Evolutionary conservation across 2,329 filamentous ascomycete species (phyloP).

Genomic region (Diaporthe sp.): DNA sequence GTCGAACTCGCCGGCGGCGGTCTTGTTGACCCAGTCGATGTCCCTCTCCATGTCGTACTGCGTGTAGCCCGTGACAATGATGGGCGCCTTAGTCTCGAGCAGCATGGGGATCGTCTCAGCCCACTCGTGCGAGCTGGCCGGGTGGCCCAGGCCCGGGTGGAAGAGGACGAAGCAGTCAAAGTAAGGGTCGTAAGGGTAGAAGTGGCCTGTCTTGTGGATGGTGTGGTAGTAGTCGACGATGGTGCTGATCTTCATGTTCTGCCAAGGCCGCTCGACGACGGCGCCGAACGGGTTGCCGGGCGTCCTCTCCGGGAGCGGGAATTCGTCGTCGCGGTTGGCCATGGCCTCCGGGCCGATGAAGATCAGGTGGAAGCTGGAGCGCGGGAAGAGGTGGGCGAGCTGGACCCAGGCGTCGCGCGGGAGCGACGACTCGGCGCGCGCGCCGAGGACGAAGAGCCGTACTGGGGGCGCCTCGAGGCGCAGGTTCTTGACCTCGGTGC

Average conservation of each 20-base stretch:
- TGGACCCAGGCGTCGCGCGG: conserved; percentile 96
- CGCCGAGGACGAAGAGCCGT: conserved; percentile 92
- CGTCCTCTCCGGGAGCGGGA: conserved; percentile 88
- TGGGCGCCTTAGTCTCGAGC: conserved; percentile 94
- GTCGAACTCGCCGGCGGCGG: conserved; percentile 91
- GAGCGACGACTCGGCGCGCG: conserved; percentile 96
- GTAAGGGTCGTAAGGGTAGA: conserved; percentile 96
- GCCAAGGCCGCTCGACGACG: conserved; percentile 89
- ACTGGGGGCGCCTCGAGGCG: conserved; percentile 88
- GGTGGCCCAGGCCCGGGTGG: conserved; percentile 95
- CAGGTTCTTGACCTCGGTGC: conserved; percentile 80
- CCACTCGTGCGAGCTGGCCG: conserved; percentile 95
- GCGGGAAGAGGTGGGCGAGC: conserved; percentile 93
- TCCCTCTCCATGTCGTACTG: conserved; percentile 95
- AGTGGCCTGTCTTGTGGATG: conserved; percentile 89
- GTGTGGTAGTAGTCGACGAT: conserved; percentile 99
- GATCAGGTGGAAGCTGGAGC: conserved; percentile 88
- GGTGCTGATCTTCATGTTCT: conserved; percentile 95
- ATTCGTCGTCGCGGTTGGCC: conserved; percentile 92
- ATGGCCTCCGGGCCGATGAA: conserved; percentile 98
- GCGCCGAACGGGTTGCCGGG: conserved; percentile 91
- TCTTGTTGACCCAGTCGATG: conserved; percentile 88
- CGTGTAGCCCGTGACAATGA: conserved; percentile 96
- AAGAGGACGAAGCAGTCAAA: conserved; percentile 98
- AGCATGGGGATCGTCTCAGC: conserved; percentile 88